Evolutionary conservation across 371 early-diverging fungal genomes (phyloP).

Genomic region (Capniomyces stellatus): DNA sequence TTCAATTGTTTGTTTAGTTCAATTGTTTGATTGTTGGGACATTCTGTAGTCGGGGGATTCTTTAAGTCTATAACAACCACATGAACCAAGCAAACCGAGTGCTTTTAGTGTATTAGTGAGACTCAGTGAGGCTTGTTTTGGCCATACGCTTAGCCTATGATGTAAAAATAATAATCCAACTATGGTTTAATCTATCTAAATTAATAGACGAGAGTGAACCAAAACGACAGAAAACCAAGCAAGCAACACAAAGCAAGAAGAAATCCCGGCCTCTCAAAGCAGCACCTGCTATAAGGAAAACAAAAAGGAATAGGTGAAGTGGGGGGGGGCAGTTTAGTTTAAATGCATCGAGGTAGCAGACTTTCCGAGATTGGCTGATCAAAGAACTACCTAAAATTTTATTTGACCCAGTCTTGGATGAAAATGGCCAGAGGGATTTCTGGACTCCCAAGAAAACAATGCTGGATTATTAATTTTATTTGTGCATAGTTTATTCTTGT

Average conservation of each 20-base stretch:
- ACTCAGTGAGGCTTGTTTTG: too few relatives aligned
- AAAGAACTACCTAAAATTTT: too few relatives aligned
- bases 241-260: not conserved
- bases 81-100: not conserved
- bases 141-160: too few relatives aligned
- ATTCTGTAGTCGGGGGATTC: not conserved
- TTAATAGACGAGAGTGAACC: not conserved
- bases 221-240: not conserved
- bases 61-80: not conserved
- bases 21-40: not conserved
- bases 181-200: not conserved
- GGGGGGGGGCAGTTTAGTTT: too few relatives aligned
- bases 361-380: too few relatives aligned
- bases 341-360: too few relatives aligned
- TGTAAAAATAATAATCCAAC: too few relatives aligned
- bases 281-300: not conserved
- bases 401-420: too few relatives aligned
- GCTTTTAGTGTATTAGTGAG: not conserved
- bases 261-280: not conserved
- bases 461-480: too few relatives aligned
- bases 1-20: conserved; percentile 5
- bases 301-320: not conserved
- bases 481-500: too few relatives aligned
- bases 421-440: too few relatives aligned
- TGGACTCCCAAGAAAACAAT: too few relatives aligned